Conservation (phyloP, 2,329 filamentous ascomycete species). For the Ophiostoma sp. region DNA sequence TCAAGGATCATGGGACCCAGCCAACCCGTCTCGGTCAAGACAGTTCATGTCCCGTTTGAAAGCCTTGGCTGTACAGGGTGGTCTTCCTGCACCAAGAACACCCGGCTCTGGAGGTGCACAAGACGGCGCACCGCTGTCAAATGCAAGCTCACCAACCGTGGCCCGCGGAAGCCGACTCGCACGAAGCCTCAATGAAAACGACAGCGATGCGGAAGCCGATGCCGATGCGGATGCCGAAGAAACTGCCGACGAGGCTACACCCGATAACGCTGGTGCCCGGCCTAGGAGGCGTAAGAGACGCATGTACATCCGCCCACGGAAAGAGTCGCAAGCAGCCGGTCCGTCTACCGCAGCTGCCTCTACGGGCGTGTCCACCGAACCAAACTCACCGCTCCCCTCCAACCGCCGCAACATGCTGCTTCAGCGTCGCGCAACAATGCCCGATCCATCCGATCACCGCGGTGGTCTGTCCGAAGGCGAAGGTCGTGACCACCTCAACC, state of each 20-base stretch:
- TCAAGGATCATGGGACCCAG: constrained; percentile 66
- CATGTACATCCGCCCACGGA: constrained; percentile 52
- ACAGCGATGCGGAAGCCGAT: constrained; percentile 63
- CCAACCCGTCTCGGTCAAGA: constrained; percentile 60
- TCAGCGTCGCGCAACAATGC: constrained; percentile 65
- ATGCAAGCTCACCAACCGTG: constrained; percentile 50
- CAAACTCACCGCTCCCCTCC: constrained; percentile 44
- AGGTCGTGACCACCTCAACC: constrained; percentile 62
- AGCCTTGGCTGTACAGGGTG: constrained; percentile 62
- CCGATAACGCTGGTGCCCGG: constrained; percentile 48
- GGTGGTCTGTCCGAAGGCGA: constrained; percentile 75
- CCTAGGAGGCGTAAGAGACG: constrained; percentile 65
- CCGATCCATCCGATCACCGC: constrained; percentile 57
- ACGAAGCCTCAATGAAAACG: constrained; percentile 45
- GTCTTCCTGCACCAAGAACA: constrained; percentile 49
- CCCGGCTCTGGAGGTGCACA: constrained; percentile 32
- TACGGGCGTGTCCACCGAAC: constrained; percentile 40
- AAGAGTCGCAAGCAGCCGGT: constrained; percentile 33
- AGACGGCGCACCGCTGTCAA: constrained; percentile 41
- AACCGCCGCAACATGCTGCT: constrained; percentile 56
- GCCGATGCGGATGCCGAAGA: constrained; percentile 74
- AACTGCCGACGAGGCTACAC: constrained; percentile 73
- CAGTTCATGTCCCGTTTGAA: constrained; percentile 79
- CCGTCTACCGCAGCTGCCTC: constrained; percentile 55
- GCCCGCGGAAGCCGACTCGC: constrained; percentile 42